Percentiles rank a stretch among this genome's conserved stretches.
Conservation (phyloP, 1,284 basidiomycete genomes). For the Coriolopsis trogii region DNA sequence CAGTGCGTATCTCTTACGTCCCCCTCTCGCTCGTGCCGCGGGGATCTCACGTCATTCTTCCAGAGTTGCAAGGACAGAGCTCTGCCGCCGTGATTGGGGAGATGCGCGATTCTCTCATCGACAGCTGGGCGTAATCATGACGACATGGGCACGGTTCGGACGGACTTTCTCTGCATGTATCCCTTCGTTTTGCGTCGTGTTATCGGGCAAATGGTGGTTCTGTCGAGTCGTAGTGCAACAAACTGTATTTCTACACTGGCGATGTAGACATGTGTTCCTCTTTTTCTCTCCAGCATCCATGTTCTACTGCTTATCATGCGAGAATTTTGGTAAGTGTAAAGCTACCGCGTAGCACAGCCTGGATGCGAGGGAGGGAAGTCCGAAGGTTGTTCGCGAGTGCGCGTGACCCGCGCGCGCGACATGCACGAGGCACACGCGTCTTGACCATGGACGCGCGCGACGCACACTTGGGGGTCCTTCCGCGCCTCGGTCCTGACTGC, state of each 20-base stretch:
- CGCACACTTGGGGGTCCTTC: slow-evolving; percentile 12
- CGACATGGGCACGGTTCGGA: background rate
- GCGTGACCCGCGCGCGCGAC: slow-evolving; percentile 6
- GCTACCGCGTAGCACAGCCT: no score
- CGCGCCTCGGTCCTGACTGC: no score
- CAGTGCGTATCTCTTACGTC: slow-evolving; percentile 58
- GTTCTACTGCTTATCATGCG: no score
- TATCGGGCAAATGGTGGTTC: slow-evolving; percentile 11
- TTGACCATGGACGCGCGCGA: slow-evolving; percentile 5
- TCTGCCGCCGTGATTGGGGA: slow-evolving; percentile 88
- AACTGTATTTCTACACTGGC: slow-evolving; percentile 20
- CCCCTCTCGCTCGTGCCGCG: slow-evolving; percentile 3
- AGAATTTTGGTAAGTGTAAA: no score
- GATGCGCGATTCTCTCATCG: slow-evolving; percentile 93
- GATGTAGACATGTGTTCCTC: slow-evolving; percentile 15
- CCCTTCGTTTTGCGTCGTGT: slow-evolving; percentile 16
- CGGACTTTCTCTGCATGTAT: slow-evolving; percentile 14
- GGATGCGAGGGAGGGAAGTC: no score
- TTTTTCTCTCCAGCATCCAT: no score
- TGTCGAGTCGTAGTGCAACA: slow-evolving; percentile 10
- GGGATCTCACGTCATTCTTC: slow-evolving; percentile 9
- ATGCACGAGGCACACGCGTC: slow-evolving; percentile 18
- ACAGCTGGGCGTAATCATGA: slow-evolving; percentile 82
- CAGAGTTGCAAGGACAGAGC: slow-evolving; percentile 89
- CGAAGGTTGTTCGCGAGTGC: no score